Evolutionary conservation across 768 basidiomycete genomes (phyloP).

Genomic region (Omphalotus guepiniiformis): DNA sequence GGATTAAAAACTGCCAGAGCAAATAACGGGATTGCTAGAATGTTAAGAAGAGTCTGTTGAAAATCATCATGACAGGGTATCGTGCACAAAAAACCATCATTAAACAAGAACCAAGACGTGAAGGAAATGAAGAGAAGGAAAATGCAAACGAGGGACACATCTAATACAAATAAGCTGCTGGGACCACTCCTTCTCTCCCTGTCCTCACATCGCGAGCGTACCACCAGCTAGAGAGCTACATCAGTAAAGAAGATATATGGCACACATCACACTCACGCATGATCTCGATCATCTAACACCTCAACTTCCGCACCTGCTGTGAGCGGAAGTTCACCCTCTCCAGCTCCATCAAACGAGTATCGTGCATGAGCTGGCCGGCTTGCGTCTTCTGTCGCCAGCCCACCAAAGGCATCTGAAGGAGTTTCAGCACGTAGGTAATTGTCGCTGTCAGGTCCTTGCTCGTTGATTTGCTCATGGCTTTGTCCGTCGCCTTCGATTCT

Average conservation of each 20-base stretch:
- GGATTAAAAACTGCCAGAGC: too few species aligned
- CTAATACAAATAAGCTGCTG: slow-evolving; percentile 88
- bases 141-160: slow-evolving; percentile 27
- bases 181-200: slow-evolving; percentile 86
- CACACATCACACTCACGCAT: slow-evolving; percentile 51
- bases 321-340: slow-evolving; percentile 74
- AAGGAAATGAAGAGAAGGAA: slow-evolving; percentile 30
- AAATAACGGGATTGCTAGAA: too few species aligned
- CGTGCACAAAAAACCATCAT: slow-evolving; percentile 3
- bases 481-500: slow-evolving; percentile 28
- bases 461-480: slow-evolving; percentile 38
- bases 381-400: slow-evolving; percentile 57
- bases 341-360: slow-evolving; percentile 76
- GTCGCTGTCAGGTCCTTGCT: slow-evolving; percentile 69
- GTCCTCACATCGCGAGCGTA: slow-evolving; percentile 78
- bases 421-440: slow-evolving; percentile 80
- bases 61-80: slow-evolving; percentile 7
- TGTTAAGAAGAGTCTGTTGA: slow-evolving; percentile 4
- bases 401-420: slow-evolving; percentile 69
- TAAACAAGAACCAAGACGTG: not conserved
- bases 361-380: slow-evolving; percentile 76
- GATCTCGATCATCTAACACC: slow-evolving; percentile 76
- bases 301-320: slow-evolving; percentile 68
- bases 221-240: slow-evolving; percentile 71
- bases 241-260: not conserved